Evolutionary conservation across 306 rosid species (phyloP), one percentile per base, ranked within the genome.

Genomic region (Dryas alaskensis): DNA sequence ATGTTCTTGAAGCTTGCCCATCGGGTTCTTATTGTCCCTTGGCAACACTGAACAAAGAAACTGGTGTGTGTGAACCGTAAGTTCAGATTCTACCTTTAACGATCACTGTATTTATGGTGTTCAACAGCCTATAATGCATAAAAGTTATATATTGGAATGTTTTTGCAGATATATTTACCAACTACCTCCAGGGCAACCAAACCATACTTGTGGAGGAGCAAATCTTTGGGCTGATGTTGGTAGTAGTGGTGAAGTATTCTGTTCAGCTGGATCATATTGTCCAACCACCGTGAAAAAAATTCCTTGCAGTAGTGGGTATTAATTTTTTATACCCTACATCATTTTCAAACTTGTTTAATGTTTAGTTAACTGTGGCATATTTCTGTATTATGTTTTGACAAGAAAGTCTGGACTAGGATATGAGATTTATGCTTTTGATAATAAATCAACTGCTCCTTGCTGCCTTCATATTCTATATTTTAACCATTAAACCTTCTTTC

Each of bases 121-220:
- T 79, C 16, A 25, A 70, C 60, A 60, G 43, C 53, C 4, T 54
- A 44, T 47, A 11, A 45, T 43, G 19, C 68, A 13, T 14, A 14
- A 51, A 75, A n/a, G 19, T 48, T 25, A 69, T 67, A 4, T 22
- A 14, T 58, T 66, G 50, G 72, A 55, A 48, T 82, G 55, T 55
- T 78, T 70, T 50, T 79, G 76, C 89, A 94, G 99, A 82, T 94
- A 94, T 81, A 84, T 54, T 79, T 94, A 94, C 85, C 97, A 94
- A 59, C 80, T 92, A 67, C 98, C 99, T 40, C 92, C 92, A 4
- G 87, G 84, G 81, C 75, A 76, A 73, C 93, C 90, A 69, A 89
- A 90, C 67, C 99, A 92, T 86, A 88, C 88, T 14, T 94, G 99
- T 66, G 99, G 99, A 73, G 99, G 99, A 83, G 99, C 97, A 78